Percentiles rank a stretch among this genome's conserved stretches.
These are phyloP conservation scores for Tephrocybe sp. DNA, from an alignment of 768 basidiomycete genomes.

Conservation along the genomic window DNA sequence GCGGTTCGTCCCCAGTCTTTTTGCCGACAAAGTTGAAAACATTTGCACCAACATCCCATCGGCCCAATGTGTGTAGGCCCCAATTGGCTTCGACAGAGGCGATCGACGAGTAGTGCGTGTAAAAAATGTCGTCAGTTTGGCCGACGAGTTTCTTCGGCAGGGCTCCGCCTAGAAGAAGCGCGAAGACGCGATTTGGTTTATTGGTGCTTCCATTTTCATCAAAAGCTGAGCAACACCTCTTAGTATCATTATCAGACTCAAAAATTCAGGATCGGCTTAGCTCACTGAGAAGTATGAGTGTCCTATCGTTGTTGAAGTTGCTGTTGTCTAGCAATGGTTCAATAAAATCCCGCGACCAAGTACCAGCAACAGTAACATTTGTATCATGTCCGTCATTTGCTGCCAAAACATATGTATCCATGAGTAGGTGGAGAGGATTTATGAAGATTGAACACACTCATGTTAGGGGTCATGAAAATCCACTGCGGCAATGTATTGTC, in stretches of 20 bases:
- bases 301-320: slow-evolving; percentile 52
- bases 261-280: neutral
- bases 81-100: slow-evolving; percentile 62
- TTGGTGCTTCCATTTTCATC: slow-evolving; percentile 50
- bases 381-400: slow-evolving; percentile 65
- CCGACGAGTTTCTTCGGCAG: slow-evolving; percentile 41
- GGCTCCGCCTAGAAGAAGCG: slow-evolving; percentile 41
- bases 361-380: slow-evolving; percentile 42
- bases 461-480: slow-evolving; percentile 64
- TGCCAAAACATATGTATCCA: slow-evolving; percentile 14
- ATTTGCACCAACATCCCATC: slow-evolving; percentile 39
- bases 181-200: slow-evolving; percentile 47
- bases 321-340: slow-evolving; percentile 47
- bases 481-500: slow-evolving; percentile 55
- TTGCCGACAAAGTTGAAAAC: slow-evolving; percentile 54
- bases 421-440: neutral
- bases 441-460: slow-evolving; percentile 25
- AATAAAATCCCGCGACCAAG: slow-evolving; percentile 53
- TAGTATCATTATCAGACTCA: neutral
- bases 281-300: slow-evolving; percentile 52
- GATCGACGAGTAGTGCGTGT: slow-evolving; percentile 61
- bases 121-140: slow-evolving; percentile 52
- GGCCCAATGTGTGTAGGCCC: slow-evolving; percentile 59
- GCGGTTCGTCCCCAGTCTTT: slow-evolving; percentile 40
- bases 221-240: slow-evolving; percentile 32